Evolutionary conservation across 2,329 filamentous ascomycete genomes (phyloP).

Genomic region (Paracoccidioides lutzii): DNA sequence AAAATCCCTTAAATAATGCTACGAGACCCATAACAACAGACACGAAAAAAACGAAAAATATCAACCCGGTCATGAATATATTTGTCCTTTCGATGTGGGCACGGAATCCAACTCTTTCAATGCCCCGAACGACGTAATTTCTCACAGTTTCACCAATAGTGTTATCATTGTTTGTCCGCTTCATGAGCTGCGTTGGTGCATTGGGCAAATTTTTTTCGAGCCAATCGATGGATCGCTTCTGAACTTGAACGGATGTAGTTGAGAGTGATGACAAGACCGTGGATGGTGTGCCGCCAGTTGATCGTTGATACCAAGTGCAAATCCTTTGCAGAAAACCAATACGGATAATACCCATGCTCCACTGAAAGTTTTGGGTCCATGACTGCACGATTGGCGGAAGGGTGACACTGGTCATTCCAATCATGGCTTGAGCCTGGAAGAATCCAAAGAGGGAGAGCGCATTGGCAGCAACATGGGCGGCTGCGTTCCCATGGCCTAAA

Average conservation of each 20-base stretch:
- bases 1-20: constrained; percentile 64
- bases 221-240: constrained; percentile 48
- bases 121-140: constrained; percentile 55
- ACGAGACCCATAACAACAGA: constrained; percentile 60
- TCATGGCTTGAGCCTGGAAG: constrained; percentile 86
- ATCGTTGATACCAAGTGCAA: constrained; percentile 89
- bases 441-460: constrained; percentile 88
- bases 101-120: constrained; percentile 78
- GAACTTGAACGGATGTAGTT: constrained; percentile 68
- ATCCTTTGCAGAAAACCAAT: constrained; percentile 78
- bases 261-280: constrained; percentile 62
- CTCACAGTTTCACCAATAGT: constrained; percentile 40
- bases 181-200: constrained; percentile 35
- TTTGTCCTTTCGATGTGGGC: constrained; percentile 79
- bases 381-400: constrained; percentile 79
- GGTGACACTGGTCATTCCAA: constrained; percentile 68
- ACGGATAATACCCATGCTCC: constrained; percentile 92
- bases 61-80: constrained; percentile 80
- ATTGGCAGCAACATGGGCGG: constrained; percentile 86
- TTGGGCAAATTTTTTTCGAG: constrained; percentile 16
- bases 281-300: constrained; percentile 76
- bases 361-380: constrained; percentile 97
- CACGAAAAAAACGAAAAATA: constrained; percentile 80
- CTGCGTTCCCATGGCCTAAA: constrained; percentile 83
- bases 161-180: constrained; percentile 37